Evolutionary conservation across 2,329 filamentous ascomycete species (phyloP).

Genomic region (Talaromyces sp.): DNA sequence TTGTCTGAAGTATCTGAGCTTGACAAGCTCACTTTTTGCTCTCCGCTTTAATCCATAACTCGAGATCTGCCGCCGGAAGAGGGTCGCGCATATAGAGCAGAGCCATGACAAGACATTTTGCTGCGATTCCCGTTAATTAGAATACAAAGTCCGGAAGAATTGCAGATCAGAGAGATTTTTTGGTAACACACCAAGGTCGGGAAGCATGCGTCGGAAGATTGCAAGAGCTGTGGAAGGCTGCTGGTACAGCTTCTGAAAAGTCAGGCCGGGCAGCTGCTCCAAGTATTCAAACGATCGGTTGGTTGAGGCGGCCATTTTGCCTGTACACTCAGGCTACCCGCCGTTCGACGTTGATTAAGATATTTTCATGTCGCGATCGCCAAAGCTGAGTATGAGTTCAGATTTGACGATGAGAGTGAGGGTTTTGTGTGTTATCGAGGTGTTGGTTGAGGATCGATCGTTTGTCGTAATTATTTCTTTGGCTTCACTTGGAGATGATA

Average conservation of each 20-base stretch:
- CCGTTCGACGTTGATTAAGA: constrained; percentile 22
- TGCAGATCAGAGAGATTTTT: neutral
- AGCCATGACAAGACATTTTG: constrained; percentile 93
- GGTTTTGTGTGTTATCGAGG: neutral
- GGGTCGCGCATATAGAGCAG: constrained; percentile 85
- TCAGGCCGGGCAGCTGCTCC: constrained; percentile 82
- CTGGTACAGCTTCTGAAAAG: constrained; percentile 86
- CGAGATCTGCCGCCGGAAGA: constrained; percentile 72
- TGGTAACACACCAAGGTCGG: constrained; percentile 65
- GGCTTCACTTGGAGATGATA: neutral
- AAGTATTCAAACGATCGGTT: constrained; percentile 77
- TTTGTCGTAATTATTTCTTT: constrained; percentile 1
- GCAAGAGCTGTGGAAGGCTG: constrained; percentile 93
- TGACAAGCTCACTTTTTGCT: constrained; percentile 47
- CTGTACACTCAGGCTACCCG: constrained; percentile 18
- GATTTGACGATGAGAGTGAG: neutral
- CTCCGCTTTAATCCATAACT: constrained; percentile 74
- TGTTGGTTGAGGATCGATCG: neutral
- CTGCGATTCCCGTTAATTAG: constrained; percentile 39
- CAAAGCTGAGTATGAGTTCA: neutral
- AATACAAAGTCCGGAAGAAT: neutral
- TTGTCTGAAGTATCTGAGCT: neutral
- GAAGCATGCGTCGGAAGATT: constrained; percentile 95
- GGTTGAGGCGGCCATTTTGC: constrained; percentile 52
- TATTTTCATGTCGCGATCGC: constrained; percentile 22